Base-by-base conservation (phyloP, 495 filamentous ascomycete genomes). In the Xylaria grammica region DNA sequence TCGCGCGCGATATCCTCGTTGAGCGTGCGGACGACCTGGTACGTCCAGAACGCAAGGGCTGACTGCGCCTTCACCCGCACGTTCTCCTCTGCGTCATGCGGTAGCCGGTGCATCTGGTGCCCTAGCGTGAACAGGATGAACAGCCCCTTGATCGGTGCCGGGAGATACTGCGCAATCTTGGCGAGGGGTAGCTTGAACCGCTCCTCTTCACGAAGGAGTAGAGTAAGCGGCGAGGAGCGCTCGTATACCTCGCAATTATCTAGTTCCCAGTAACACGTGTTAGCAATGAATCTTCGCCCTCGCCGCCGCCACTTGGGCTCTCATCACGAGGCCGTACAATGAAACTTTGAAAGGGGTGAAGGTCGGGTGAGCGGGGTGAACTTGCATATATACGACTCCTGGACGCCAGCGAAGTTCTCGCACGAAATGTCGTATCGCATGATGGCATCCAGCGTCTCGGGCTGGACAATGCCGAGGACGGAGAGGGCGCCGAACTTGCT, bases 1-100 rank as follows among this genome's bases (percentile, higher is more conserved):
- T 74, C 65, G 1, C 55, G 49, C 4, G 27, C 61, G 20, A 75
- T 48, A 15, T 69, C 59, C 19, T 70, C 59, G 61, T 67, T 67
- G 20, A 75, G 65, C 2, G 60, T 20, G 10, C 66, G 66, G 19
- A 75, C 63, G 1, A 67, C 68, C 27, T 60, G 54, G 22, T 29
- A 59, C 6, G 24, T 42, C 63, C 63, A 65, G 20, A 57, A 65
- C 0, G 55, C 45, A 17, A 60, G n/a, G 11, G 54, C 56, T 1
- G 55, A 60, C 20, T 38, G 10, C 22, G 44, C 55, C 8, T 40
- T 45, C 2, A 27, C 24, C 1, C 20, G 22, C 7, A 65, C 38
- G 3, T 51, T 36, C 54, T 46, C 26, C n/a, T 54, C 36, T 0
- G n/a, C 19, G 7, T 53, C 63, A 13, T 34, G 38, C 19, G 63